These are phyloP conservation scores for Backusella macrospora DNA, from an alignment of 192 early-diverging fungal genomes.

Conservation along the genomic window DNA sequence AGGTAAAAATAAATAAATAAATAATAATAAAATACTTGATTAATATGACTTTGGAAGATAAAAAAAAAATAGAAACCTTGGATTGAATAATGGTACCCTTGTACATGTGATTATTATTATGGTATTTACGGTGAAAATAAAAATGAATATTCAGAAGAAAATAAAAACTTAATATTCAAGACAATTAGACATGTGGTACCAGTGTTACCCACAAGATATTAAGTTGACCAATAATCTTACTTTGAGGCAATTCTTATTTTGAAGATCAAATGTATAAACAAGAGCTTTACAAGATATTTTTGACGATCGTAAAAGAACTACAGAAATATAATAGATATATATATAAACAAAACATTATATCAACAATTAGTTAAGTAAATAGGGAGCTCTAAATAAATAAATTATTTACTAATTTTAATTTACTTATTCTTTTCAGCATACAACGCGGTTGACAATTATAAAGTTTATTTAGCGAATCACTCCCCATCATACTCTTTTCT, in stretches of 20 bases:
- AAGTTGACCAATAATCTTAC: background rate
- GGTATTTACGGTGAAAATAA: background rate
- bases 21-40: background rate
- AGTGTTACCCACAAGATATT: background rate
- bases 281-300: background rate
- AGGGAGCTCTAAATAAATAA: too few species aligned
- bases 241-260: background rate
- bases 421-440: background rate
- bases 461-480: constrained; percentile 7
- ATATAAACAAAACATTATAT: background rate
- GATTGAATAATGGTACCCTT: background rate
- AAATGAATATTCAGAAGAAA: constrained; percentile 8
- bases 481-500: background rate
- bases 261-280: background rate
- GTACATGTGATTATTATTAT: background rate
- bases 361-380: too few species aligned
- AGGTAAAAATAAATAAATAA: background rate
- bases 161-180: background rate
- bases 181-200: background rate
- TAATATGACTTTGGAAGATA: background rate
- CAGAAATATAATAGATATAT: background rate
- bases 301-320: background rate
- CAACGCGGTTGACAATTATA: background rate
- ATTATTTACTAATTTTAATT: too few species aligned
- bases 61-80: background rate